These are phyloP conservation scores for Naganishia onofrii DNA, from an alignment of 768 basidiomycete species.

Conservation along the genomic window DNA sequence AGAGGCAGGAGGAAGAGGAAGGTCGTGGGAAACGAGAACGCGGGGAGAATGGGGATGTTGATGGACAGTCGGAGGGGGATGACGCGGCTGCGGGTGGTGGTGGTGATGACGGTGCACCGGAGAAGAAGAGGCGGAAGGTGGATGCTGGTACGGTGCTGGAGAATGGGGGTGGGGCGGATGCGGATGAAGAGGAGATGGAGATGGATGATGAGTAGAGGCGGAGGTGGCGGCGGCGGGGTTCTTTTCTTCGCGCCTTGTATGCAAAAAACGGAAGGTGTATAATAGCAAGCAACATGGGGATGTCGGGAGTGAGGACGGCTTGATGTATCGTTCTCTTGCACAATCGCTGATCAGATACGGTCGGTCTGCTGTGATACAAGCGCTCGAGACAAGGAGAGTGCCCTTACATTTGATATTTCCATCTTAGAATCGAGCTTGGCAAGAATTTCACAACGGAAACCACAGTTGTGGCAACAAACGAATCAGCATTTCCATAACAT, in stretches of 20 bases:
- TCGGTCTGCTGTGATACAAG: too few species aligned
- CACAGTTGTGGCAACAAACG: too few species aligned
- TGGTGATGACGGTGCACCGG: conserved; percentile 55
- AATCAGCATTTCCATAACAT: too few species aligned
- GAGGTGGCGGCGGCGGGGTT: too few species aligned
- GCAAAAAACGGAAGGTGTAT: conserved; percentile 5
- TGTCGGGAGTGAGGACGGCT: too few species aligned
- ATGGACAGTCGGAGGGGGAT: conserved; percentile 62
- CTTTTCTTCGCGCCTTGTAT: not conserved
- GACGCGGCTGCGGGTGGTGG: conserved; percentile 59
- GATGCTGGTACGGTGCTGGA: conserved; percentile 42
- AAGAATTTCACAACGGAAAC: too few species aligned
- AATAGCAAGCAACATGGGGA: not conserved
- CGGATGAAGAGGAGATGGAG: conserved; percentile 75
- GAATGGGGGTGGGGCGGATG: conserved; percentile 56
- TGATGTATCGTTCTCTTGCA: too few species aligned
- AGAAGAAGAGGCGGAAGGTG: conserved; percentile 67
- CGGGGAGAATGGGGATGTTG: conserved; percentile 57
- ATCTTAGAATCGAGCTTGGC: too few species aligned
- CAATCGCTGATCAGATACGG: too few species aligned
- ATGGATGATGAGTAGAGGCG: conserved; percentile 71
- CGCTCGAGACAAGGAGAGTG: too few species aligned
- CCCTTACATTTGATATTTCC: too few species aligned
- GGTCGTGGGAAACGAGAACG: conserved; percentile 55
- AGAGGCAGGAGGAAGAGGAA: conserved; percentile 61